Base-by-base conservation (phyloP, 371 early-diverging fungal species). In the Cokeromyces recurvatus region DNA sequence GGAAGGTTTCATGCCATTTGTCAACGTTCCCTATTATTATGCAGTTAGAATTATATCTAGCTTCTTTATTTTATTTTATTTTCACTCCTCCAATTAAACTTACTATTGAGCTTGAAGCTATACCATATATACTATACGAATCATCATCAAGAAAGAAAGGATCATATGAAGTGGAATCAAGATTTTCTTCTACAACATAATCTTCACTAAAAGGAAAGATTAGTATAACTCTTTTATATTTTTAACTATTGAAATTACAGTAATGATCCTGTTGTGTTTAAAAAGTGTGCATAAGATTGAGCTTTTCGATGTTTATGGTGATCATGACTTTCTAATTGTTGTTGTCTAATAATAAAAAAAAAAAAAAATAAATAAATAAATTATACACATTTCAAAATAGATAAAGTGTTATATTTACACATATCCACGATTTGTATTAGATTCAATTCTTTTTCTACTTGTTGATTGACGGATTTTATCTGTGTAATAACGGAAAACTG, bases 101-200 rank as follows among this genome's bases (percentile, higher is more conserved):
- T 57, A 69, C 69, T 55, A 65, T 40, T 4, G 68, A 71, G 17
- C 63, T 55, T 19, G 65, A 53, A n/a, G 58, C 42, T 20, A 57
- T 23, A 44, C 57, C 56, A 34, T 58, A 57, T 29, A 51, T 48
- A 10, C 57, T 57, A 52, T 66, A 73, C 0, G 56, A 43, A 24
- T 88, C 89, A 48, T 80, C 69, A 51, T 84, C 85, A 22, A 84
- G 59, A 49, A 74, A 79, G 20, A 60, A 78, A 7, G 85, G 81
- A 53, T 81, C 74, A 43, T 84, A 84, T 2, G 35, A 55, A 32
- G 37, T 32, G 4, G 32, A 12, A 24, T 11, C 21, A 19, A 55
- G 23, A 17, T 32, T 23, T 34, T 37, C 15, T 48, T 53, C 43
- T 11, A 46, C 51, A 19, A 32, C 38, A 10, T 29, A 10, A 34